phyloP scores from a whole-genome alignment of 164 flowering plant genomes.

The Vitis vinifera region ASM3070453v1 NC_081820.1:23345001-23345500 shows the following conservation, averaged over 20 bases:
- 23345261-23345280: conserved; percentile 79
- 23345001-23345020: too few relatives aligned
- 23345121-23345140: too few relatives aligned
- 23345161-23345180: conserved; percentile 80
- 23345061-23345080: too few relatives aligned
- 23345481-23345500: not conserved
- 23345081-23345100: too few relatives aligned
- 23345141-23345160: too few relatives aligned
- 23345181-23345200: conserved; percentile 79
- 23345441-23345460: conserved; percentile 88
- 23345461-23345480: conserved; percentile 75
- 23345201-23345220: conserved; percentile 98
- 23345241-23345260: conserved; percentile 85
- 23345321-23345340: conserved; percentile 93
- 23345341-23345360: conserved; percentile 79
- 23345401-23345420: conserved; percentile 94
- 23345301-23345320: conserved; percentile 93
- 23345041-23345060: too few relatives aligned
- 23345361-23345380: conserved; percentile 83
- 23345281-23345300: conserved; percentile 81
- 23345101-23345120: too few relatives aligned
- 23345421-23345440: conserved; percentile 96
- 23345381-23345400: conserved; percentile 91
- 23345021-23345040: too few relatives aligned
- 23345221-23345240: conserved; percentile 91